phyloP scores from a whole-genome alignment of 2,329 filamentous ascomycete species.

The Venturia carpophila region DNA sequence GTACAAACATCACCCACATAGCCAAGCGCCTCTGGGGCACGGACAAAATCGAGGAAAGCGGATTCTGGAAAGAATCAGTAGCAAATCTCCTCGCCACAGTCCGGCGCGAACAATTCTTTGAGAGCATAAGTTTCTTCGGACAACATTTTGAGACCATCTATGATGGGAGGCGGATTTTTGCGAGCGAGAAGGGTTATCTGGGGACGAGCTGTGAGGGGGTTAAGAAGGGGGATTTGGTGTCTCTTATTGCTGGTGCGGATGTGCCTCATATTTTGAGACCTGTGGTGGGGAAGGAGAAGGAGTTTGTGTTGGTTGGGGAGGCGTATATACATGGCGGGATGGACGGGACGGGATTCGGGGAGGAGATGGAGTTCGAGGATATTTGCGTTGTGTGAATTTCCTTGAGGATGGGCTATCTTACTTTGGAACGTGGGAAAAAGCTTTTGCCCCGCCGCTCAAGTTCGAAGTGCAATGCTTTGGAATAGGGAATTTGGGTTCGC shows the following conservation, averaged over 20 bases:
- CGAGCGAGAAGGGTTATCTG: conserved; percentile 10
- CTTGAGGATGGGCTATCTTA: too few relatives aligned
- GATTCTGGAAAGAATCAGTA: not conserved
- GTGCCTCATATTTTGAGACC: conserved; percentile 16
- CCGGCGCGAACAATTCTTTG: not conserved
- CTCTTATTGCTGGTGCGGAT: conserved; percentile 2
- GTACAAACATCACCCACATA: not conserved
- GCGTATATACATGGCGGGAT: conserved; percentile 12
- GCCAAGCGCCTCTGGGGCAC: conserved; percentile 14
- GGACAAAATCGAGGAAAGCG: not conserved
- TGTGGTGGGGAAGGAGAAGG: not conserved
- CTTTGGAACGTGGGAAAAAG: too few relatives aligned
- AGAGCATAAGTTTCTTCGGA: conserved; percentile 11
- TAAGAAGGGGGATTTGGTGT: conserved; percentile 15
- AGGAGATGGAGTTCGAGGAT: not conserved
- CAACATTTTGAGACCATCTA: conserved; percentile 14
- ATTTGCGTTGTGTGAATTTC: not conserved
- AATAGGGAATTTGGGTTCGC: too few relatives aligned
- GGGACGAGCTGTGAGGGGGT: conserved; percentile 15
- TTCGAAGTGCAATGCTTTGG: too few relatives aligned
- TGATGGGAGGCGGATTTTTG: conserved; percentile 17
- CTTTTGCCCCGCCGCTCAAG: too few relatives aligned
- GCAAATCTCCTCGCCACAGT: not conserved
- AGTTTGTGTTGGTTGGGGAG: not conserved
- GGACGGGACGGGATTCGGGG: not conserved